A percentile compares a stretch with the other conserved stretches of the same genome.
These are phyloP conservation scores for Lepiota subincarnata DNA, from an alignment of 768 basidiomycete species.

Conservation along the genomic window DNA sequence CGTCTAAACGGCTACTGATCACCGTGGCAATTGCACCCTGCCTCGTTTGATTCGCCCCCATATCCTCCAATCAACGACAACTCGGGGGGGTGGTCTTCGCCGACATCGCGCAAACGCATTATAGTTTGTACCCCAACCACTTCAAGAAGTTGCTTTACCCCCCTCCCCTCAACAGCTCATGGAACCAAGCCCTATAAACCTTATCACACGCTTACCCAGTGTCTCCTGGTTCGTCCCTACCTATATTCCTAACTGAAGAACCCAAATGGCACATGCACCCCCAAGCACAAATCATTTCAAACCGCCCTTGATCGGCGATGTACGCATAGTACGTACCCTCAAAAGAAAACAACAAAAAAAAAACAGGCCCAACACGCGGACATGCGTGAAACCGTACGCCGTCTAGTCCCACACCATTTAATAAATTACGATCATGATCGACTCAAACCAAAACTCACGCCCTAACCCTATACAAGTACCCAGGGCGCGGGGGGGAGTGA, in stretches of 20 bases:
- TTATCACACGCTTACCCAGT: not conserved
- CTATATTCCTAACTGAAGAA: too few relatives aligned
- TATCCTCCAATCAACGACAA: too few relatives aligned
- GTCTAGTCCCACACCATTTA: not conserved
- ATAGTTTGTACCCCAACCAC: too few relatives aligned
- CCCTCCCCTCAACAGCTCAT: too few relatives aligned
- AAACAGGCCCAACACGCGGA: not conserved
- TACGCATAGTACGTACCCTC: not conserved
- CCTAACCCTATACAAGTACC: not conserved
- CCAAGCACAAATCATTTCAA: not conserved
- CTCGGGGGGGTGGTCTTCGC: too few relatives aligned
- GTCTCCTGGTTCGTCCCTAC: not conserved
- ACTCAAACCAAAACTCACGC: not conserved
- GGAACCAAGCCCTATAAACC: not conserved
- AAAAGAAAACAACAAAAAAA: not conserved
- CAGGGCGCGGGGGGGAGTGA: too few relatives aligned
- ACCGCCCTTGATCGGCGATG: constrained; percentile 9
- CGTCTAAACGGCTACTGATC: too few relatives aligned
- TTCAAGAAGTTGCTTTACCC: too few relatives aligned
- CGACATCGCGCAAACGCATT: too few relatives aligned
- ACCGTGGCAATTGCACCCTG: too few relatives aligned
- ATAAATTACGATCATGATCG: constrained; percentile 7
- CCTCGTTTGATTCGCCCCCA: too few relatives aligned
- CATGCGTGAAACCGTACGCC: not conserved
- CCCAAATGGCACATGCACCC: not conserved